A percentile compares a stretch with the other conserved stretches of the same genome.
phyloP scores from a whole-genome alignment of 2,329 filamentous ascomycete species.

The Cryphonectria radicalis region DNA sequence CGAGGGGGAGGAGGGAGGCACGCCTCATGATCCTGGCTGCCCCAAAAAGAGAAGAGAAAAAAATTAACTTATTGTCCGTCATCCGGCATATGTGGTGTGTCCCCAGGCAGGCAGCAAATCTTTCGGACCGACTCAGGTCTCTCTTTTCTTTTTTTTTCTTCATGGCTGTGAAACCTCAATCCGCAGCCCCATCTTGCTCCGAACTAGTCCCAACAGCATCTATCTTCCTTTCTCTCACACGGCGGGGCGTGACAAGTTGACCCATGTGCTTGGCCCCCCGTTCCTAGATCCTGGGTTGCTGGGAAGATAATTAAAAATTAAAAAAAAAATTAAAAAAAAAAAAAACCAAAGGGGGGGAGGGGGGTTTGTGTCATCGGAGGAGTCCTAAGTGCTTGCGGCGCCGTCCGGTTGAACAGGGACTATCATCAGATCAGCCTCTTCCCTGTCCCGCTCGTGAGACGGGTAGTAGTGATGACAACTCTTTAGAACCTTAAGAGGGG shows the following conservation, averaged over 20 bases:
- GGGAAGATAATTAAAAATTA: too few species aligned
- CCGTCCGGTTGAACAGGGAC: neutral
- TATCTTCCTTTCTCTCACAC: neutral
- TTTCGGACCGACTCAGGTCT: neutral
- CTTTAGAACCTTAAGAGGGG: neutral
- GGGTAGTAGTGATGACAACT: neutral
- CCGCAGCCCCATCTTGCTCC: neutral
- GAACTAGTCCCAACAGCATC: neutral
- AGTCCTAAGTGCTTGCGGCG: neutral
- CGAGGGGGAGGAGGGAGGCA: neutral
- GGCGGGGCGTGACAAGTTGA: neutral
- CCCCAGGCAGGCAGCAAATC: constrained; percentile 3
- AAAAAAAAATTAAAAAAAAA: too few species aligned
- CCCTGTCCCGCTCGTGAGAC: neutral
- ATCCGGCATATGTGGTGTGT: neutral
- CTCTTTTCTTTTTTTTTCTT: too few species aligned
- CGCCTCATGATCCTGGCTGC: neutral
- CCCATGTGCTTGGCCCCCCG: neutral
- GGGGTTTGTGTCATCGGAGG: too few species aligned
- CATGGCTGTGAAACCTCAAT: neutral
- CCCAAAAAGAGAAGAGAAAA: neutral
- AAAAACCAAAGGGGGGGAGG: too few species aligned
- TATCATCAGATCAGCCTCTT: neutral
- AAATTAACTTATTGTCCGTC: neutral
- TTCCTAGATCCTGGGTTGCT: neutral